These are phyloP conservation scores for Solanum chilense DNA, from an alignment of 257 asterid genomes.

Conservation along the genomic window DNA sequence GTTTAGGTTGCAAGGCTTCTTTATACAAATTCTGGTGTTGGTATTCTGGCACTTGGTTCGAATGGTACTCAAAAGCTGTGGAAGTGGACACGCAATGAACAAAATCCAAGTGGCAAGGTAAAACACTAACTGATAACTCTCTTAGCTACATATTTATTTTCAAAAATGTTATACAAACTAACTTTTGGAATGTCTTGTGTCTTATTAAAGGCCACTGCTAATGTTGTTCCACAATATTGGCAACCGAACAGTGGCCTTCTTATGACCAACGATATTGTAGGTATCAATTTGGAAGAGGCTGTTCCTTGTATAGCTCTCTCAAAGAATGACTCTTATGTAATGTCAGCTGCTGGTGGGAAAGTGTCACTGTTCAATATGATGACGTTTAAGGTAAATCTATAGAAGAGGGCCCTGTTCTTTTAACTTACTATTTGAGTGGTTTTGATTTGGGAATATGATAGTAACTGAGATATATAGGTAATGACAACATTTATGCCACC, in stretches of 20 bases:
- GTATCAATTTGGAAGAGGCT: constrained; percentile 74
- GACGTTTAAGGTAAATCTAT: constrained; percentile 57
- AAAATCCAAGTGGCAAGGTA: constrained; percentile 88
- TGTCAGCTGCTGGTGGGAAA: constrained; percentile 85
- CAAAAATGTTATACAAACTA: neutral
- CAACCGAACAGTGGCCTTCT: constrained; percentile 73
- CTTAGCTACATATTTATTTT: neutral
- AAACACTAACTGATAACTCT: neutral
- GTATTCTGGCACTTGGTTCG: constrained; percentile 82
- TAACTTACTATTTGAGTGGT: neutral
- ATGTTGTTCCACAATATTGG: constrained; percentile 60
- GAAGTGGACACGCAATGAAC: constrained; percentile 89
- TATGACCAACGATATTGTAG: constrained; percentile 57
- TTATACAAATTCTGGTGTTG: constrained; percentile 86
- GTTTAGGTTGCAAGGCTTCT: constrained; percentile 91
- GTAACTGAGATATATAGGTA: constrained; percentile 29
- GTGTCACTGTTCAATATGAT: constrained; percentile 75
- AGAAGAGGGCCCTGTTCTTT: neutral
- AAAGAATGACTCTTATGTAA: constrained; percentile 72
- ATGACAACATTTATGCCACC: constrained; percentile 99
- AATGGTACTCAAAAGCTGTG: constrained; percentile 86
- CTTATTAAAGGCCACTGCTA: constrained; percentile 59
- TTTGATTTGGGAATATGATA: neutral
- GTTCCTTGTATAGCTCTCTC: constrained; percentile 85
- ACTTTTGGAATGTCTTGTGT: constrained; percentile 7